Percentiles rank a stretch among this genome's conserved stretches.
Conservation (phyloP, 2,329 filamentous ascomycete genomes). For the Talaromyces marneffei region DNA sequence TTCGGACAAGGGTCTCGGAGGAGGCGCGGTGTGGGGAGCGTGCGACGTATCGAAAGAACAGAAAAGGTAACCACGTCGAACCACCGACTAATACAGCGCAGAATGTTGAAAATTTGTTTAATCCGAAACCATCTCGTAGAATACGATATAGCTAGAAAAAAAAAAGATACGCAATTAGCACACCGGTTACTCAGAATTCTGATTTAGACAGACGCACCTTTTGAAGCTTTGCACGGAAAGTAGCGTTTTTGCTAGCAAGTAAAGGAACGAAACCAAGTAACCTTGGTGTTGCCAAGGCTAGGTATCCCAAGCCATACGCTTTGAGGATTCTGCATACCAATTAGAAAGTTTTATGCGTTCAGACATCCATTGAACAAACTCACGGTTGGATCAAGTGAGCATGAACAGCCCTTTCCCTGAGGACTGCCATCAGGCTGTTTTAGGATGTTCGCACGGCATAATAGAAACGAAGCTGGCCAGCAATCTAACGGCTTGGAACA, state of each 20-base stretch:
- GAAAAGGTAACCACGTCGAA: constrained; percentile 42
- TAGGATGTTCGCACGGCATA: constrained; percentile 1
- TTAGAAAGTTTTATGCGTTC: neutral
- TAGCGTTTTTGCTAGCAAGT: constrained; percentile 29
- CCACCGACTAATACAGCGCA: constrained; percentile 49
- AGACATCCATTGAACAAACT: constrained; percentile 17
- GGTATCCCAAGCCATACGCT: constrained; percentile 46
- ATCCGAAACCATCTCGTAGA: constrained; percentile 35
- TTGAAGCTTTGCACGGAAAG: constrained; percentile 28
- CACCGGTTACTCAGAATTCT: neutral
- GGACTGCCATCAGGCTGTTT: constrained; percentile 11
- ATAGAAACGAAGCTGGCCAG: neutral
- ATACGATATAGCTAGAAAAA: constrained; percentile 33
- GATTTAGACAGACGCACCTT: constrained; percentile 28
- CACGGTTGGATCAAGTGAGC: constrained; percentile 29
- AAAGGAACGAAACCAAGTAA: constrained; percentile 36
- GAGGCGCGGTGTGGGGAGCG: constrained; percentile 16
- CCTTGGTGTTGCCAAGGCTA: constrained; percentile 44
- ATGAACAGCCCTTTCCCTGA: constrained; percentile 2
- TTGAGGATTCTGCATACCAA: constrained; percentile 31
- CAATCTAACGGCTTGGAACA: neutral
- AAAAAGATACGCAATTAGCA: neutral
- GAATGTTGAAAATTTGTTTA: constrained; percentile 48
- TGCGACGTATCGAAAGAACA: constrained; percentile 23
- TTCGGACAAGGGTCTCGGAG: constrained; percentile 19